phyloP scores from a whole-genome alignment of 2,329 filamentous ascomycete species.

The Diaporthe humulicola region DNA sequence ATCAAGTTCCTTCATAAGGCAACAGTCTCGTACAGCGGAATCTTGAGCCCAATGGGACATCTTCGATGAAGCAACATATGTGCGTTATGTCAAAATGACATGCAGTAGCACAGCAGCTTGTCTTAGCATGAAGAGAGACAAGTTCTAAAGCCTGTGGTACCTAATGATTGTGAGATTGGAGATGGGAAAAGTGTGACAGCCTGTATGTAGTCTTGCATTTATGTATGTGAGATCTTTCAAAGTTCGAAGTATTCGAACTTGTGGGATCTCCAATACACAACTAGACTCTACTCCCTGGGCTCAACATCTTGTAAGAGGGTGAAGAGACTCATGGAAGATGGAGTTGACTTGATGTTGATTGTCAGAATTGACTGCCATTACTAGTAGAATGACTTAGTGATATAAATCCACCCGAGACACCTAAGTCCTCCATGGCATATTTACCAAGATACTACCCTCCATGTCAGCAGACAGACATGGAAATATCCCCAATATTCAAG shows the following conservation, averaged over 20 bases:
- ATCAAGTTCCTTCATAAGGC: no score
- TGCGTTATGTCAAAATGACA: neutral
- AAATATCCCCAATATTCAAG: neutral
- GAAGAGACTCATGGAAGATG: neutral
- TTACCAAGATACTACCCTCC: neutral
- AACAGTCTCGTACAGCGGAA: no score
- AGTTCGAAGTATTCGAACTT: neutral
- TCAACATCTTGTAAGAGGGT: neutral
- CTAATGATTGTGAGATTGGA: neutral
- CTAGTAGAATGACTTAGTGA: neutral
- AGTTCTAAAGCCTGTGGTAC: neutral
- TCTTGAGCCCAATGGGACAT: neutral
- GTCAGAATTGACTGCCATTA: neutral
- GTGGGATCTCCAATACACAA: neutral
- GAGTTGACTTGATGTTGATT: neutral
- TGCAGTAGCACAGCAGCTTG: neutral
- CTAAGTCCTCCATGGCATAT: no score
- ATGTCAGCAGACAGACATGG: no score
- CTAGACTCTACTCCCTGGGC: neutral
- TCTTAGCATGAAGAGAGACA: neutral
- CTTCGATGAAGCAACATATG: neutral
- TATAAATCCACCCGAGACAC: neutral
- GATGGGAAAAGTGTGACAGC: no score
- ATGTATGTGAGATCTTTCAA: neutral
- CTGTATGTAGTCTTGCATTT: fast-evolving